phyloP scores from a whole-genome alignment of 1,284 basidiomycete species.

The Rhodotorula sp. region DNA sequence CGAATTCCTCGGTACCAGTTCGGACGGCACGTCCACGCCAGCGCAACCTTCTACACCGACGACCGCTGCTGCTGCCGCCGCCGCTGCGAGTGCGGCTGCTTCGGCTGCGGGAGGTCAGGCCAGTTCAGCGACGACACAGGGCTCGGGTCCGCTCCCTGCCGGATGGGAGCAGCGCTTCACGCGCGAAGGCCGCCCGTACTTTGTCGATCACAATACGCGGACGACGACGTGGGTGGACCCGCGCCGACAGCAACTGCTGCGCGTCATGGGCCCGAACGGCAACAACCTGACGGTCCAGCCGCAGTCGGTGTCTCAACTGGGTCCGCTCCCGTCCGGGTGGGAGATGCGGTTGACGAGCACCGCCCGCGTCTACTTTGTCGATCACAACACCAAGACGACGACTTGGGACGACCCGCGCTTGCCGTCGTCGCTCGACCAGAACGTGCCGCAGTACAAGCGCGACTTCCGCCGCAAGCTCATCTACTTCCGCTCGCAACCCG shows the following conservation, averaged over 20 bases:
- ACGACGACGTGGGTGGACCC: conserved; percentile 99
- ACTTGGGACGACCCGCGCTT: conserved; percentile 92
- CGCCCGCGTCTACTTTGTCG: conserved; percentile 91
- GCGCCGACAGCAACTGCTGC: conserved; percentile 76
- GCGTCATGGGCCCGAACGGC: conserved; percentile 79
- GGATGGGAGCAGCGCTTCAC: conserved; percentile 99
- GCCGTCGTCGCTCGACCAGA: conserved; percentile 79
- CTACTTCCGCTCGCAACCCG: conserved; percentile 97
- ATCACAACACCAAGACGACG: conserved; percentile 78
- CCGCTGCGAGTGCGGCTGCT: conserved; percentile 43
- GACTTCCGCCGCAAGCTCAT: conserved; percentile 98
- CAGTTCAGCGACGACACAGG: conserved; percentile 63
- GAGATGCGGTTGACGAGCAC: conserved; percentile 94
- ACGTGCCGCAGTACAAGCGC: conserved; percentile 98
- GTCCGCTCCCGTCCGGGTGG: conserved; percentile 93
- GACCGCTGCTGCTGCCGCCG: conserved; percentile 34
- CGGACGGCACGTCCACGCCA: conserved; percentile 29
- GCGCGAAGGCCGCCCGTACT: conserved; percentile 96
- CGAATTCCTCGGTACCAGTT: conserved; percentile 46
- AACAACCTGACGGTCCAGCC: conserved; percentile 74
- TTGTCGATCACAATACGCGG: conserved; percentile 77
- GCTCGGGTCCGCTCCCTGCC: conserved; percentile 77
- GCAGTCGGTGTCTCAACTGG: conserved; percentile 81
- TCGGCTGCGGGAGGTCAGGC: conserved; percentile 3
- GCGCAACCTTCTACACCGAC: conserved; percentile 46